phyloP scores from a whole-genome alignment of 129 eudicot genomes.

The Lactuca sativa region DNA sequence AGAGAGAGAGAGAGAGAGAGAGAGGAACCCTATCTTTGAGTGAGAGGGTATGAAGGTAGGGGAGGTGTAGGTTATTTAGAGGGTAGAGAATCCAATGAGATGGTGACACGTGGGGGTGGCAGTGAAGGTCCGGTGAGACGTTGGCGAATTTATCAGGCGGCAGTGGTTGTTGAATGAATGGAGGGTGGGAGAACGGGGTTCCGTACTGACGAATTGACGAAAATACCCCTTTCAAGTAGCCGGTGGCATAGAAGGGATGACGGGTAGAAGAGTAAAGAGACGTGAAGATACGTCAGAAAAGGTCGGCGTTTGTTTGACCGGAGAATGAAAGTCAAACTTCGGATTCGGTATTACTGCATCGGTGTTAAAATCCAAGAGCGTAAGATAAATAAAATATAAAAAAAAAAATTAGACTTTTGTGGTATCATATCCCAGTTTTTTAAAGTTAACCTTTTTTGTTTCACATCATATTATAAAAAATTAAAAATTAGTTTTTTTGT shows the following conservation, averaged over 20 bases:
- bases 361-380: neutral
- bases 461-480: too few relatives aligned
- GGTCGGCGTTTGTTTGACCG: conserved; percentile 19
- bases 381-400: neutral
- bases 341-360: neutral
- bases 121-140: conserved; percentile 21
- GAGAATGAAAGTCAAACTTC: conserved; percentile 13
- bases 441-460: neutral
- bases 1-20: neutral
- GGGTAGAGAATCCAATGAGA: conserved; percentile 24
- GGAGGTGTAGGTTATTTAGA: conserved; percentile 30
- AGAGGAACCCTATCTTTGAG: conserved; percentile 14
- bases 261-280: conserved; percentile 9
- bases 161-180: conserved; percentile 19
- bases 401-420: neutral
- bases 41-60: neutral
- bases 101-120: conserved; percentile 34
- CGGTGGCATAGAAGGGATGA: neutral
- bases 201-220: conserved; percentile 11
- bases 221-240: conserved; percentile 4
- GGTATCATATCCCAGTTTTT: neutral
- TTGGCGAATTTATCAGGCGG: conserved; percentile 26
- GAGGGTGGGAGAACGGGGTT: conserved; percentile 20
- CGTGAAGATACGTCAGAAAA: conserved; percentile 9
- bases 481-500: too few relatives aligned